Conservation (phyloP, 441 rosid species). For the Aleurites moluccanus region DNA sequence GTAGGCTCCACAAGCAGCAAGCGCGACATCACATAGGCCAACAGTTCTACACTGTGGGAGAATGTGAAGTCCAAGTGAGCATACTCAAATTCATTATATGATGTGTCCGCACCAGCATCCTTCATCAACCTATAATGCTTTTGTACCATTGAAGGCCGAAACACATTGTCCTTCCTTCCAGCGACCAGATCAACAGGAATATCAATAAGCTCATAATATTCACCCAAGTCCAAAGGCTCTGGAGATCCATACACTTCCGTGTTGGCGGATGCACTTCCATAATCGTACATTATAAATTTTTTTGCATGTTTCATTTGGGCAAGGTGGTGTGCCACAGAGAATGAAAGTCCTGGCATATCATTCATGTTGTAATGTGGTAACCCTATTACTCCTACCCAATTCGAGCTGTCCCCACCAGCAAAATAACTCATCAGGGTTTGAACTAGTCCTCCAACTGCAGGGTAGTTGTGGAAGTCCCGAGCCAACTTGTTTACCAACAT, state of each 20-base stretch:
- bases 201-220: constrained; percentile 58
- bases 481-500: constrained; percentile 94
- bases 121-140: constrained; percentile 79
- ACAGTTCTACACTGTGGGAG: constrained; percentile 82
- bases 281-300: constrained; percentile 83
- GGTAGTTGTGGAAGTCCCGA: constrained; percentile 91
- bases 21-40: constrained; percentile 79
- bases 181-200: constrained; percentile 88
- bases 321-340: constrained; percentile 78
- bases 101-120: constrained; percentile 62
- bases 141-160: constrained; percentile 76
- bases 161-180: constrained; percentile 80
- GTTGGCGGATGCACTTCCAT: constrained; percentile 66
- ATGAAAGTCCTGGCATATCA: constrained; percentile 93
- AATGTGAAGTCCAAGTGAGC: constrained; percentile 98
- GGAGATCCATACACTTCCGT: constrained; percentile 68
- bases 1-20: constrained; percentile 57
- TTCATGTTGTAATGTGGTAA: constrained; percentile 96
- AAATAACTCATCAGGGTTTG: constrained; percentile 89
- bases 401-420: constrained; percentile 97
- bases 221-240: constrained; percentile 86
- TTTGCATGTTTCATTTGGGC: constrained; percentile 78
- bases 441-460: constrained; percentile 94
- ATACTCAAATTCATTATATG: constrained; percentile 75
- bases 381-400: constrained; percentile 95